phyloP scores from a whole-genome alignment of 176 grass and related monocot species.

The Oryza nivara region DNA sequence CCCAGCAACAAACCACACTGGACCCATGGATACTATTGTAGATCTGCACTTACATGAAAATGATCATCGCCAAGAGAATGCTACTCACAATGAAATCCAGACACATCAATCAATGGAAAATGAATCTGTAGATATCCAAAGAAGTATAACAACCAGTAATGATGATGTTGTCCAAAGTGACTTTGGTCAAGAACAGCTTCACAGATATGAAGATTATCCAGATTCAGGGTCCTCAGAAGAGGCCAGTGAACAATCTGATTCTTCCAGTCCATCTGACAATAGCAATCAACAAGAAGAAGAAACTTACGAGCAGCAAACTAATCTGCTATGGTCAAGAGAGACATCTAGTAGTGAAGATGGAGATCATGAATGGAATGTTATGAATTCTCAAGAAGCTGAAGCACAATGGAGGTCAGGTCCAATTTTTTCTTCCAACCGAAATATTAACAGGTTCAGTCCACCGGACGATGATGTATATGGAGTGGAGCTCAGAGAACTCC shows the following conservation, averaged over 20 bases:
- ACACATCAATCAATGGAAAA: constrained; percentile 28
- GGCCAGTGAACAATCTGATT: constrained; percentile 21
- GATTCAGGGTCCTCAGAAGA: constrained; percentile 41
- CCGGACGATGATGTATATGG: constrained; percentile 71
- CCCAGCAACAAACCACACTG: constrained; percentile 40
- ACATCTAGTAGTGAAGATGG: constrained; percentile 44
- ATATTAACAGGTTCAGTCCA: constrained; percentile 58
- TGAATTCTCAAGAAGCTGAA: constrained; percentile 54
- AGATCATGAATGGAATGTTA: constrained; percentile 53
- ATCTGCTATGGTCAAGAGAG: constrained; percentile 39
- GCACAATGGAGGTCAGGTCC: constrained; percentile 49
- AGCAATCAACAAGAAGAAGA: background rate
- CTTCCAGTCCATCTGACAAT: constrained; percentile 18
- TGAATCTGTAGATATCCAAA: background rate
- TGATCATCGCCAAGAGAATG: constrained; percentile 7
- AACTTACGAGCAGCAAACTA: constrained; percentile 20
- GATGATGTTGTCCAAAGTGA: constrained; percentile 9
- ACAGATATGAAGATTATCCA: constrained; percentile 42
- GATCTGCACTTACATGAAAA: constrained; percentile 11
- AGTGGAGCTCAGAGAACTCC: constrained; percentile 85
- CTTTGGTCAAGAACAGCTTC: constrained; percentile 33
- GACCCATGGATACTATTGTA: background rate
- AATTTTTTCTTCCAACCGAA: constrained; percentile 41
- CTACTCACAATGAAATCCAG: constrained; percentile 16
- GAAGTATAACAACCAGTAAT: background rate